phyloP scores from a whole-genome alignment of 2,329 filamentous ascomycete species.

The Lecanosticta acicola region DNA sequence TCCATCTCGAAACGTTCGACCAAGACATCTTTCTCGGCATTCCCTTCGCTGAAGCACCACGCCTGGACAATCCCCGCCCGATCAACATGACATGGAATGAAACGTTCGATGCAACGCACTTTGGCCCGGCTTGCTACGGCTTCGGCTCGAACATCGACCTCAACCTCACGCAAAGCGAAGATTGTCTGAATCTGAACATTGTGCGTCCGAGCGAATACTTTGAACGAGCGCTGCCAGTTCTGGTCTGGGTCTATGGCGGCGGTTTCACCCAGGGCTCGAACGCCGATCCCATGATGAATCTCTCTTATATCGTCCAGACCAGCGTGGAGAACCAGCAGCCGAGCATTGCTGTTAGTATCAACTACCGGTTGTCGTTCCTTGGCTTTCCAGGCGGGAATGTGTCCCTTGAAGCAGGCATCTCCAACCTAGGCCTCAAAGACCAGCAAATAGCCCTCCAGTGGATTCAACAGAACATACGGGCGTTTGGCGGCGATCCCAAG shows the following conservation, averaged over 20 bases:
- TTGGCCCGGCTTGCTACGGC: slow-evolving; percentile 40
- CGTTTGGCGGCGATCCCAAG: slow-evolving; percentile 21
- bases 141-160: slow-evolving; percentile 32
- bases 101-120: slow-evolving; percentile 36
- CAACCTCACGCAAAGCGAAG: slow-evolving; percentile 28
- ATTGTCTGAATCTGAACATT: slow-evolving; percentile 36
- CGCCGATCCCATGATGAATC: too few relatives aligned
- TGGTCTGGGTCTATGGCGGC: slow-evolving; percentile 26
- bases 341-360: too few relatives aligned
- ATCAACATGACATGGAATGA: slow-evolving; percentile 37
- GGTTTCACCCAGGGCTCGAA: slow-evolving; percentile 35
- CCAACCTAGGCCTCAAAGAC: slow-evolving; percentile 29
- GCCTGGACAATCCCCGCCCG: slow-evolving; percentile 24
- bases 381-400: slow-evolving; percentile 28
- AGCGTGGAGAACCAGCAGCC: slow-evolving; percentile 41
- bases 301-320: slow-evolving; percentile 37
- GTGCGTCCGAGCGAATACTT: slow-evolving; percentile 14
- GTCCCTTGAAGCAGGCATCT: slow-evolving; percentile 27
- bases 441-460: slow-evolving; percentile 33
- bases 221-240: slow-evolving; percentile 30
- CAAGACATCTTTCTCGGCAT: slow-evolving; percentile 44
- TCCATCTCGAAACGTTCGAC: slow-evolving; percentile 18
- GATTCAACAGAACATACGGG: slow-evolving; percentile 20
- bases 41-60: slow-evolving; percentile 34
- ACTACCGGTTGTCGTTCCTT: slow-evolving; percentile 27